Base-by-base conservation (phyloP, 441 rosid species). In the Macaranga tanarius region DNA sequence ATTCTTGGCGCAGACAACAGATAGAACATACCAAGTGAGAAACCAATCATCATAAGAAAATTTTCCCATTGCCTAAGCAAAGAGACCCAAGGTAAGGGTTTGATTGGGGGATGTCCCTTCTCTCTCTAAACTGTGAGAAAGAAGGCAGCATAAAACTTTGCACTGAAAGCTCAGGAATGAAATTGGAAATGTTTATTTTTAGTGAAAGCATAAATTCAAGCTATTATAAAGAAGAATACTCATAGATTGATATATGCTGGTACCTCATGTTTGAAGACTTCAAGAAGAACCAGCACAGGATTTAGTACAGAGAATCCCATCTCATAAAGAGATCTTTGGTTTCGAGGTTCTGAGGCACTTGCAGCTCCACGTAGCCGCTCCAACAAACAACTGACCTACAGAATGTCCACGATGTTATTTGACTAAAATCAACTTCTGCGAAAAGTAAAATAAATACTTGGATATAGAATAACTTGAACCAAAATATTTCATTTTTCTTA, bases 361-460 rank as follows among this genome's bases (percentile, higher is more conserved):
- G 95, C 98, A 59, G 99, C 97, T 81, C 99, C 99, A 70, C 97
- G 91, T 76, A 95, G 90, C 76, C 99, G 80, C 78, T 92, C 99
- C 83, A 95, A 76, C 71, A 91, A 86, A 84, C 95, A 91, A 81
- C 89, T 89, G 73, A 92, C 92, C 99, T 95, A 75, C 76, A 84
- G 47, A 50, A 80, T 69, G 72, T 67, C 68, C 72, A 65, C 64
- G 65, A 74, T 65, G 44, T 64, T 26, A 77, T 57, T n/a, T 50
- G 72, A 65, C 63, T 59, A 73, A 59, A 77, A 69, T 52, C 42
- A 65, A 73, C 61, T 59, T 64, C 38, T 15, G 38, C 73, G 60
- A 19, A 73, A 67, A 42, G 56, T 65, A 44, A 17, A 69, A 65
- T 56, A 61, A 61, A 38, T 59, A 75, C 61, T 45, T 59, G 5